Base-by-base conservation (phyloP, 2,329 filamentous ascomycete species). In the Sphaerulina vaccinii region DNA sequence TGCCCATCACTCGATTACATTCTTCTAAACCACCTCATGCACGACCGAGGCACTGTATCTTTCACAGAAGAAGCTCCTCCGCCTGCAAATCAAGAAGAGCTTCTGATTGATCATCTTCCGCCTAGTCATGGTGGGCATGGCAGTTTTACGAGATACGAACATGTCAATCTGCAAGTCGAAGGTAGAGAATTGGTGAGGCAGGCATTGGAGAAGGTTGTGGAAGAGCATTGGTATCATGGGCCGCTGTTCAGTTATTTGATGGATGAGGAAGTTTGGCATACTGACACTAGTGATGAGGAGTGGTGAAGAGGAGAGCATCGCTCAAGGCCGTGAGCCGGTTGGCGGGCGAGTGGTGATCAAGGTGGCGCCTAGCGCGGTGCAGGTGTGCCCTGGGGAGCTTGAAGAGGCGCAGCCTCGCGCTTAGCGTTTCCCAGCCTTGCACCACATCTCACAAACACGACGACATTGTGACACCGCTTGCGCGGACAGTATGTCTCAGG, bases 271-370 rank as follows among this genome's bases (percentile, higher is more conserved):
- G 15, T 62, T 2, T 68, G 65, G 65, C 61, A 67, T 53, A 68
- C 65, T 5, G 65, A 68, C 48, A 68, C 65, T 22, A 63, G 59
- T 45, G 63, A 65, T 43, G 65, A 67, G 49, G 65, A 66, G 37
- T 66, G 56, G 70, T 71, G 54, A 61, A 32, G 27, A 32, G n/a
- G n/a, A n/a, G n/a, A n/a, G n/a, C n/a, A n/a, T n/a, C n/a, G n/a
- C n/a, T n/a, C n/a, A n/a, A n/a, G n/a, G n/a, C n/a, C n/a, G n/a
- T n/a, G n/a, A n/a, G n/a, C n/a, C n/a, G n/a, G n/a, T n/a, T n/a
- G n/a, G n/a, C n/a, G n/a, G n/a, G n/a, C n/a, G n/a, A n/a, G n/a
- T n/a, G n/a, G n/a, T n/a, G n/a, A n/a, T n/a, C n/a, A n/a, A n/a
- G n/a, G n/a, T n/a, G n/a, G n/a, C n/a, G n/a, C n/a, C n/a, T n/a